phyloP scores from a whole-genome alignment of 345 rosid species.

The Turnera subulata region DNA sequence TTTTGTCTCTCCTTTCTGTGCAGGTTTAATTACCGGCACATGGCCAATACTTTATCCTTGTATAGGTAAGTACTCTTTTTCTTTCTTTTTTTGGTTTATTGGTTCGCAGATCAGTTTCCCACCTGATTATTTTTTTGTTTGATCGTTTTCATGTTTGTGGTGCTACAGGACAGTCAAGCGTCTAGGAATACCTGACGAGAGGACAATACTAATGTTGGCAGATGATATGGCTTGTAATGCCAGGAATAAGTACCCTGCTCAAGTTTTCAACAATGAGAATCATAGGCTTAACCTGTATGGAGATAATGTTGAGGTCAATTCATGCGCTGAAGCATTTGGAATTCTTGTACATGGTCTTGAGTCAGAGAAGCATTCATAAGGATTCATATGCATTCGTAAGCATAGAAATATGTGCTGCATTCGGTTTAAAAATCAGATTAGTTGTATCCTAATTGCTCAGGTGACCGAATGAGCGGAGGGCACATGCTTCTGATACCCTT shows the following conservation, averaged over 20 bases:
- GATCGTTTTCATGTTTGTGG: conserved; percentile 10
- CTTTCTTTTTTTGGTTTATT: conserved; percentile 1
- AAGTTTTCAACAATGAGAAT: conserved; percentile 96
- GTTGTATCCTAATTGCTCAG: too few species aligned
- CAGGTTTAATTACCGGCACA: conserved; percentile 98
- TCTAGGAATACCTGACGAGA: conserved; percentile 92
- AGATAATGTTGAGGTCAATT: conserved; percentile 89
- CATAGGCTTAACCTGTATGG: conserved; percentile 94
- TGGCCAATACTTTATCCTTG: conserved; percentile 93
- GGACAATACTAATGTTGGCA: conserved; percentile 93
- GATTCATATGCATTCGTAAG: too few species aligned
- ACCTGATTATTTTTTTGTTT: conserved; percentile 2
- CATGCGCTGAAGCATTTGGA: neutral
- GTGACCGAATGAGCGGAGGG: too few species aligned
- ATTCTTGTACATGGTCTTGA: neutral
- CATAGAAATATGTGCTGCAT: too few species aligned
- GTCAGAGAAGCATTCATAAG: too few species aligned
- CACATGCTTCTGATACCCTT: neutral
- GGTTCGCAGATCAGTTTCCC: neutral
- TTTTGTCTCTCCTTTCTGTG: conserved; percentile 3
- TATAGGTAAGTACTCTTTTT: conserved; percentile 54
- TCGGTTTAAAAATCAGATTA: too few species aligned
- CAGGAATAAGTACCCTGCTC: conserved; percentile 91
- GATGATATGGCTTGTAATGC: conserved; percentile 99
- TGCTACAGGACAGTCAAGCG: conserved; percentile 86